Conservation (phyloP, 306 rosid genomes). For the Sphenostylis stenocarpa region DNA sequence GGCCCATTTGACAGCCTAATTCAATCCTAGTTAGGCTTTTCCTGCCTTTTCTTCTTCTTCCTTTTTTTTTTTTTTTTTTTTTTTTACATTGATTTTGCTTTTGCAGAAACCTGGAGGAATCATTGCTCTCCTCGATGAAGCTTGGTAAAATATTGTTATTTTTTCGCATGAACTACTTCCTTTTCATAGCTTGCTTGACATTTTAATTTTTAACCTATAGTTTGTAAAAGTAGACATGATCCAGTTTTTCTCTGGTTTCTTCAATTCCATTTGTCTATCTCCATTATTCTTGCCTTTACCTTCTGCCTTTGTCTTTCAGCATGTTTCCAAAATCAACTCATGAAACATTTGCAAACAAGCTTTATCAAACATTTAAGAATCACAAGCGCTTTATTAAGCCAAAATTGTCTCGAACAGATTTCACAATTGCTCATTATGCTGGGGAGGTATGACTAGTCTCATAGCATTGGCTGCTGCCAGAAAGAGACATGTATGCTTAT, state of each 20-base stretch:
- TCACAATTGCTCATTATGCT: slow-evolving; percentile 87
- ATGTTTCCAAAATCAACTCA: slow-evolving; percentile 99
- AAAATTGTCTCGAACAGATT: slow-evolving; percentile 94
- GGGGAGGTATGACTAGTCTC: slow-evolving; percentile 77
- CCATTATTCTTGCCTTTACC: slow-evolving; percentile 16
- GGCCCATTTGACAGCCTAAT: slow-evolving; percentile 26
- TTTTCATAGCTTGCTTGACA: slow-evolving; percentile 23
- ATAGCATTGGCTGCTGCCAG: slow-evolving; percentile 30
- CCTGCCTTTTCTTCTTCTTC: slow-evolving; percentile 16
- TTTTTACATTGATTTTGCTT: slow-evolving; percentile 33
- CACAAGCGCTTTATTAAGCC: slow-evolving; percentile 98
- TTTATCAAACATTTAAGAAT: slow-evolving; percentile 84
- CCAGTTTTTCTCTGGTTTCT: slow-evolving; percentile 24
- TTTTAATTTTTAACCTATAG: slow-evolving; percentile 11
- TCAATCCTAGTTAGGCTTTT: slow-evolving; percentile 4
- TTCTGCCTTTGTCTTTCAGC: slow-evolving; percentile 54
- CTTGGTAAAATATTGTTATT: slow-evolving; percentile 66
- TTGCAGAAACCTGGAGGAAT: slow-evolving; percentile 98
- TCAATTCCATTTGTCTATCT: slow-evolving; percentile 18
- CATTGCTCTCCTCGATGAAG: slow-evolving; percentile 97
- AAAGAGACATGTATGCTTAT: slow-evolving; percentile 10
- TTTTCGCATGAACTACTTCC: slow-evolving; percentile 2
- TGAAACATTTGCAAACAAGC: slow-evolving; percentile 95
- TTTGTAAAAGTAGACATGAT: slow-evolving; percentile 29
- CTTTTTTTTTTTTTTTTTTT: slow-evolving; percentile 3